Percentiles rank a stretch among this genome's conserved stretches.
Conservation (phyloP, 257 asterid genomes). For the Agastache rugosa region DNA sequence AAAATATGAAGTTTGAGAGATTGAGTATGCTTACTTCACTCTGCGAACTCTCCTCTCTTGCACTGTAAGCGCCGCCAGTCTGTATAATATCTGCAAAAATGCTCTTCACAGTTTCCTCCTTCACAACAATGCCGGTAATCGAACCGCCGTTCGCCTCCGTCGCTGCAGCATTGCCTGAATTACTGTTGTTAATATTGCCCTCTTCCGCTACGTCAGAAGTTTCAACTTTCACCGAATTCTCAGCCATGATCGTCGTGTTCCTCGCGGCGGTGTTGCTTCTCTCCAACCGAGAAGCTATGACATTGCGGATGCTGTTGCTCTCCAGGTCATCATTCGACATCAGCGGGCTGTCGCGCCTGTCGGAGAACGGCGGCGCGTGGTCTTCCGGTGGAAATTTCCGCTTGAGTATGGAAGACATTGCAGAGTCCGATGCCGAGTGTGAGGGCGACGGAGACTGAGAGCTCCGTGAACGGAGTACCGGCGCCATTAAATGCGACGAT, state of each 20-base stretch:
- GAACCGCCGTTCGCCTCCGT: constrained; percentile 50
- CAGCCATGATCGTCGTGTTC: constrained; percentile 73
- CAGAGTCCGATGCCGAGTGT: too few relatives aligned
- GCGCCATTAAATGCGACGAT: too few relatives aligned
- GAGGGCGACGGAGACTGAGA: constrained; percentile 97
- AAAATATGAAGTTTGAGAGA: constrained; percentile 10
- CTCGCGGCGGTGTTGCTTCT: constrained; percentile 53
- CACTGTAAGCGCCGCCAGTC: constrained; percentile 92
- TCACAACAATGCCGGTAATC: constrained; percentile 62
- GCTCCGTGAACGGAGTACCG: constrained; percentile 91
- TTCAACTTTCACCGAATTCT: constrained; percentile 71
- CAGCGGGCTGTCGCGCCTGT: constrained; percentile 88
- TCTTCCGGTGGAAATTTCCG: constrained; percentile 82
- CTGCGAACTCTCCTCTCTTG: constrained; percentile 89
- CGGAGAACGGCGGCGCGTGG: constrained; percentile 88
- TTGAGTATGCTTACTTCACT: constrained; percentile 67
- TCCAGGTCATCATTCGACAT: constrained; percentile 94
- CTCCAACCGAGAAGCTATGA: constrained; percentile 86
- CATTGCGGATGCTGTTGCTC: constrained; percentile 90
- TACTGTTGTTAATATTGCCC: constrained; percentile 40
- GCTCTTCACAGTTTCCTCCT: constrained; percentile 75
- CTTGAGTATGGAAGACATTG: constrained; percentile 87
- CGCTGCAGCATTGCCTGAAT: constrained; percentile 54
- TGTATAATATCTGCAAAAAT: constrained; percentile 81
- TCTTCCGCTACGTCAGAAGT: constrained; percentile 63